A percentile compares a stretch with the other conserved stretches of the same genome.
These are phyloP conservation scores for Sugiyamaella lignohabitans DNA, from an alignment of 805 yeast genomes.

Conservation along the genomic window DNA sequence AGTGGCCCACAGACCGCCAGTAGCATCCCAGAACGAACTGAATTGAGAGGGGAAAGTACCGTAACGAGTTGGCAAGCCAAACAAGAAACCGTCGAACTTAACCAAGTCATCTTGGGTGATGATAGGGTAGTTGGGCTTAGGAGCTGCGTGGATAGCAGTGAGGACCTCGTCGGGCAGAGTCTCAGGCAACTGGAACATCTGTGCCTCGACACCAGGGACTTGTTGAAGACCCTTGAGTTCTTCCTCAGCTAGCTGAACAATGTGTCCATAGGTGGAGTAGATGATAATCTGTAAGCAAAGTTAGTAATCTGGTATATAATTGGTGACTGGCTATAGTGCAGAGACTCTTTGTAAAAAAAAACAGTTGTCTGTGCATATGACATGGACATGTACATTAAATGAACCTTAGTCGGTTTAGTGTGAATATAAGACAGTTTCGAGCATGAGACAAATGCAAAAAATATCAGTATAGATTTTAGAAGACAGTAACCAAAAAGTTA, in stretches of 20 bases:
- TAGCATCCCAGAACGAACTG: slow-evolving; percentile 67
- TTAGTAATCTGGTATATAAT: no score
- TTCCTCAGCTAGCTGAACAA: slow-evolving; percentile 59
- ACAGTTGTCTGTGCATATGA: no score
- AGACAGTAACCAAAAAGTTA: no score
- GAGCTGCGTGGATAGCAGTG: slow-evolving; percentile 49
- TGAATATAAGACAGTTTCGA: no score
- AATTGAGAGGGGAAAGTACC: slow-evolving; percentile 74
- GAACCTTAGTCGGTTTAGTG: no score
- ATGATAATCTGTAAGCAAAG: slow-evolving; percentile 44
- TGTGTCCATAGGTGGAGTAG: slow-evolving; percentile 77
- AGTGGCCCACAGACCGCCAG: slow-evolving; percentile 69
- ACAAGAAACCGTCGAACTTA: slow-evolving; percentile 64
- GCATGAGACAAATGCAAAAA: no score
- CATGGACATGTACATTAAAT: no score
- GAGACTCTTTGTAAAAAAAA: no score
- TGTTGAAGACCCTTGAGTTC: slow-evolving; percentile 61
- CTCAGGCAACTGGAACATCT: slow-evolving; percentile 69
- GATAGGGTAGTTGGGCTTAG: slow-evolving; percentile 41
- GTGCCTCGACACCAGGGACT: slow-evolving; percentile 59
- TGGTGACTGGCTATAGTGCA: no score
- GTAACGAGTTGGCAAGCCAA: slow-evolving; percentile 77
- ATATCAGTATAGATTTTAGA: not conserved
- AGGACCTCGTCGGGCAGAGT: slow-evolving; percentile 60
- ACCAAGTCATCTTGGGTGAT: slow-evolving; percentile 49